Evolutionary conservation across 306 rosid species (phyloP).

Genomic region (Coriaria nepalensis): DNA sequence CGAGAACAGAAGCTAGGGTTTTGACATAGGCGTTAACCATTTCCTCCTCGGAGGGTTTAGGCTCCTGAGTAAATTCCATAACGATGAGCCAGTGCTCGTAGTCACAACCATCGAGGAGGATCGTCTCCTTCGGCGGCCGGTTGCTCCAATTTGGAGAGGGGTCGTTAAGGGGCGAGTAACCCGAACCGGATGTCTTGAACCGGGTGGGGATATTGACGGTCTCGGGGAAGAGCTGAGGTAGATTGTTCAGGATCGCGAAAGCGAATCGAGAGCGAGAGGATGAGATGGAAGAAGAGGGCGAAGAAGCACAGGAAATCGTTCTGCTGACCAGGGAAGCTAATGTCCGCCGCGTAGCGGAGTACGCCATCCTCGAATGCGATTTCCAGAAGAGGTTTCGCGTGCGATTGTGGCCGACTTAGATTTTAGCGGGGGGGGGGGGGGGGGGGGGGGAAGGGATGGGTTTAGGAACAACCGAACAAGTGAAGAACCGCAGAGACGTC

Average conservation of each 20-base stretch:
- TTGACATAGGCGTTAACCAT: conserved; percentile 66
- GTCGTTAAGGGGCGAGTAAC: conserved; percentile 68
- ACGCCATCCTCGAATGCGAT: conserved; percentile 35
- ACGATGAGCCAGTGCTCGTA: conserved; percentile 91
- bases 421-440: too few relatives aligned
- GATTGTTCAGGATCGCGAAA: conserved; percentile 26
- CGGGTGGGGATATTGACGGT: conserved; percentile 23
- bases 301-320: conserved; percentile 20
- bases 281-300: conserved; percentile 13
- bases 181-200: conserved; percentile 43
- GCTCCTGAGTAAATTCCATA: conserved; percentile 52
- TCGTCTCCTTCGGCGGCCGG: conserved; percentile 79
- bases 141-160: conserved; percentile 89
- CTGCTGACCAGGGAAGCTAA: conserved; percentile 29
- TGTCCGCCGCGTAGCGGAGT: conserved; percentile 45
- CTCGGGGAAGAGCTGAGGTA: conserved; percentile 15
- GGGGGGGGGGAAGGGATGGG: too few relatives aligned
- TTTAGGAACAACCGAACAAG: too few relatives aligned
- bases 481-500: too few relatives aligned
- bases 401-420: too few relatives aligned
- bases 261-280: conserved; percentile 36
- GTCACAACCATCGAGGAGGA: conserved; percentile 88
- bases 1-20: conserved; percentile 62
- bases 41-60: conserved; percentile 71
- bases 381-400: too few relatives aligned